These are phyloP conservation scores for Sporothrix phasma DNA, from an alignment of 2,329 filamentous ascomycete genomes.

Conservation along the genomic window DNA sequence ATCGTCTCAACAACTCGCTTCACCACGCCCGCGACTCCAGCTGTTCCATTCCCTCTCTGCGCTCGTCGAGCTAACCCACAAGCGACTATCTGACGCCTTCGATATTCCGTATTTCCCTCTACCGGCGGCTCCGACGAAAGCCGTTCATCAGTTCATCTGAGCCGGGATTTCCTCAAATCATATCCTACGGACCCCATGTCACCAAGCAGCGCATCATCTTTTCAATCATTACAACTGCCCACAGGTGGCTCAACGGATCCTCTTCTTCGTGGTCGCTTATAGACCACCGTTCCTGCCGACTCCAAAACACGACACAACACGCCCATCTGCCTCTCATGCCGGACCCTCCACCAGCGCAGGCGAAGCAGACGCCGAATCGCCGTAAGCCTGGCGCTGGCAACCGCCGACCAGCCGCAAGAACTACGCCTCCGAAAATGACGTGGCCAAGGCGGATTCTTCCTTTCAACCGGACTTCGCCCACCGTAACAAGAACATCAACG, in stretches of 20 bases:
- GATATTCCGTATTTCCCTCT: not conserved
- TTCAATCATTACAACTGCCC: not conserved
- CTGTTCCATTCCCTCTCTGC: not conserved
- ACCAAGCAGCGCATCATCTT: not conserved
- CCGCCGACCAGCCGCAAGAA: conserved; percentile 37
- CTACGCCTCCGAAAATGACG: conserved; percentile 52
- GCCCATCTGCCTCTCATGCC: conserved; percentile 25
- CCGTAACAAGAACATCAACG: not conserved
- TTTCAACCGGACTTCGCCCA: conserved; percentile 27
- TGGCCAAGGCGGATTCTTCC: conserved; percentile 26
- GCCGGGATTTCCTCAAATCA: not conserved
- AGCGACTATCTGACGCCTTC: not conserved
- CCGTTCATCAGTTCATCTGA: not conserved
- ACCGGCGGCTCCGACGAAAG: not conserved
- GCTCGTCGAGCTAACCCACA: not conserved
- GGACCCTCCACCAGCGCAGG: conserved; percentile 19
- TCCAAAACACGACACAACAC: not conserved
- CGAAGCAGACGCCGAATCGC: conserved; percentile 30
- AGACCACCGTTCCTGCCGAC: not conserved
- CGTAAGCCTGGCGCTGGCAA: conserved; percentile 30
- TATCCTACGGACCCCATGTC: conserved; percentile 5
- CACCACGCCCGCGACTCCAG: not conserved
- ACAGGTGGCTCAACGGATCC: not conserved
- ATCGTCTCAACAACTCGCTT: not conserved
- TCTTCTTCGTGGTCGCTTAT: not conserved